Evolutionary conservation across 2,329 filamentous ascomycete genomes (phyloP).

Genomic region (Monosporascus sp.): DNA sequence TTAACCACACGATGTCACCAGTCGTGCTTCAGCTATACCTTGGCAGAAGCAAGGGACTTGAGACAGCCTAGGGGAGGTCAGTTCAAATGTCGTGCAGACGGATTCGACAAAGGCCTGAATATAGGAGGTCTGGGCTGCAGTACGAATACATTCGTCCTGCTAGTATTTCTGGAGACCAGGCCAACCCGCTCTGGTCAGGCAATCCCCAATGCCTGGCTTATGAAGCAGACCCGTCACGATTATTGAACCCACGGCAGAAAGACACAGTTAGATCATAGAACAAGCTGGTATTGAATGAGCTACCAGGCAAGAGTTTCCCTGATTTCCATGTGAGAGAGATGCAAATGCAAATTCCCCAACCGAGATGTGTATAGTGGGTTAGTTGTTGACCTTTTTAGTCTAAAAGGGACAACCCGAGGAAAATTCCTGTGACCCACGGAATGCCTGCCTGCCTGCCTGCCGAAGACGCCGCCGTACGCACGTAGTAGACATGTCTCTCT

Average conservation of each 20-base stretch:
- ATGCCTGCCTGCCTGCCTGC: slow-evolving; percentile 12
- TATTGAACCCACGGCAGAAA: too few relatives aligned
- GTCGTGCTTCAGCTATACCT: too few relatives aligned
- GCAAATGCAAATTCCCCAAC: slow-evolving; percentile 20
- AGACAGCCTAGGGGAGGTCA: too few relatives aligned
- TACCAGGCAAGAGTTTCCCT: slow-evolving; percentile 25
- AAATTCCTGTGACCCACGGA: slow-evolving; percentile 9
- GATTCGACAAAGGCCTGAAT: too few relatives aligned
- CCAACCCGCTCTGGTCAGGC: neutral
- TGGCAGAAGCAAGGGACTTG: too few relatives aligned
- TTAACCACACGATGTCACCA: too few relatives aligned
- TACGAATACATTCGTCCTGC: too few relatives aligned
- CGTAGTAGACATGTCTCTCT: slow-evolving; percentile 9
- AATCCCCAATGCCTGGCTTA: neutral
- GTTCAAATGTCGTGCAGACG: too few relatives aligned
- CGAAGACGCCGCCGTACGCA: slow-evolving; percentile 29
- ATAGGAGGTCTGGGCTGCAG: too few relatives aligned
- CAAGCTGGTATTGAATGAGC: slow-evolving; percentile 26
- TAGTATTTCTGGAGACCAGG: too few relatives aligned
- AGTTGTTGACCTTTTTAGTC: slow-evolving; percentile 10
- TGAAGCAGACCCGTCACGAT: too few relatives aligned
- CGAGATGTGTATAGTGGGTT: slow-evolving; percentile 19
- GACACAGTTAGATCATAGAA: slow-evolving; percentile 16
- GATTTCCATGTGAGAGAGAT: slow-evolving; percentile 18
- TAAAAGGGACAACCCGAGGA: slow-evolving; percentile 23